Base-by-base conservation (phyloP, 1,284 basidiomycete species). In the Cystobasidium slooffiae region DNA sequence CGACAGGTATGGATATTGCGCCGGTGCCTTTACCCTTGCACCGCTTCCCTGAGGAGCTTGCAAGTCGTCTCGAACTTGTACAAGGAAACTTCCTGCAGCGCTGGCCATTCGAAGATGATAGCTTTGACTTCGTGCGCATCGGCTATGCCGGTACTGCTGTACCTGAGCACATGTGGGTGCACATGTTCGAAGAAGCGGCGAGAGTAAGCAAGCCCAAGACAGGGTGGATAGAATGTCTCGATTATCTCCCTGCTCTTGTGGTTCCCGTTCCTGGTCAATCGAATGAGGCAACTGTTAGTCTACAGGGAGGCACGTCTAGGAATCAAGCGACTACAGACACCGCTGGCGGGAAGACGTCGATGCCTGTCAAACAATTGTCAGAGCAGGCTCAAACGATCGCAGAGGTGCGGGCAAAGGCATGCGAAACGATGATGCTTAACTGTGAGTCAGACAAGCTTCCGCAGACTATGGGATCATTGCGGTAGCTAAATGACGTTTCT, bases 81-180 rank as follows among this genome's bases (percentile, higher is more conserved):
- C 62, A 73, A 46, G 31, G 37, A 3, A 66, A 73, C 37, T 73
- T 73, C 37, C 62, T 73, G 16, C 62, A 73, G n/a, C 16, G 41
- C 18, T 66, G 70, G 70, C 70, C 62, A 12, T 65, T 73, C 52
- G 52, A 46, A 65, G 59, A 73, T 41, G 63, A 55, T 4, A 39
- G 10, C 14, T 73, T 73, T 49, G 70, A 73, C n/a, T 59, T 73
- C 22, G 63, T 73, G 20, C 24, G 70, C 18, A 39, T 73, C 6
- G 49, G 52, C 14, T 44, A 53, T 47, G 24, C 58, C 3, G 70
- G 70, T 8, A 22, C 16, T 8, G 62, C 49, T 14, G 53, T 73
- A 9, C 70, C 70, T 44, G 70, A 73, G 58, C 20, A 51, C 6
- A n/a, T 52, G 6, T 73, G 70, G 70, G 37, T 56, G 12, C 47